Percentiles rank a stretch among this genome's conserved stretches.
Conservation (phyloP, 2,329 filamentous ascomycete species). For the Akanthomyces uredinophilus region DNA sequence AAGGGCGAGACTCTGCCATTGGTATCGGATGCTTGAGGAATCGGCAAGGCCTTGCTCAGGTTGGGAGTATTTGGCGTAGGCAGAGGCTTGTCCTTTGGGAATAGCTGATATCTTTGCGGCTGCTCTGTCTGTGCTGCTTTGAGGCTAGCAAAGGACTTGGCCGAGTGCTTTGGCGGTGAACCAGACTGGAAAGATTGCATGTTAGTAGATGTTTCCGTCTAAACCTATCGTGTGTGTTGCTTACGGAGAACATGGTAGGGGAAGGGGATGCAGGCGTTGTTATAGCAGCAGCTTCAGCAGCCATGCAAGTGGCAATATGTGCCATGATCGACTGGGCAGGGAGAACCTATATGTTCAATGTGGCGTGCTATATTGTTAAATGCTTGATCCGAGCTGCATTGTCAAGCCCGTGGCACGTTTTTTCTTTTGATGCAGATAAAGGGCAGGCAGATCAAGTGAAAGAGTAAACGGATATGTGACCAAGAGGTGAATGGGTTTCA, state of each 20-base stretch:
- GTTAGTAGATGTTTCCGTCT: slow-evolving; percentile 15
- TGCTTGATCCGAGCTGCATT: neutral
- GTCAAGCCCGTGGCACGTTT: neutral
- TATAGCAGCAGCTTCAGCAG: slow-evolving; percentile 48
- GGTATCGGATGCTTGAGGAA: neutral
- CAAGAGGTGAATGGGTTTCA: neutral
- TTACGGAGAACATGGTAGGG: slow-evolving; percentile 42
- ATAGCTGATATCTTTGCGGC: slow-evolving; percentile 55
- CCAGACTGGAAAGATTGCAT: slow-evolving; percentile 16
- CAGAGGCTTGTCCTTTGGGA: slow-evolving; percentile 48
- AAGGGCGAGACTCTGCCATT: slow-evolving; percentile 33
- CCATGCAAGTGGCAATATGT: slow-evolving; percentile 57
- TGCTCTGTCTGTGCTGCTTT: slow-evolving; percentile 53
- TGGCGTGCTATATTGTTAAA: neutral
- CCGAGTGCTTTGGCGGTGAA: slow-evolving; percentile 23
- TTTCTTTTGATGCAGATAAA: neutral
- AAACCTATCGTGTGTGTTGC: slow-evolving; percentile 11
- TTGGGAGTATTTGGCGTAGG: slow-evolving; percentile 26
- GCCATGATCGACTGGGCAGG: slow-evolving; percentile 41
- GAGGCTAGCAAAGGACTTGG: slow-evolving; percentile 48
- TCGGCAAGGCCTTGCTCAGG: slow-evolving; percentile 31
- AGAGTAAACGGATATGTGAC: slow-evolving; percentile 5
- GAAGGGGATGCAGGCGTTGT: slow-evolving; percentile 44
- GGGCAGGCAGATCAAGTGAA: neutral
- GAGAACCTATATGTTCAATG: neutral